Conservation (phyloP, 2,329 filamentous ascomycete genomes). For the Alternaria postmessia region DNA sequence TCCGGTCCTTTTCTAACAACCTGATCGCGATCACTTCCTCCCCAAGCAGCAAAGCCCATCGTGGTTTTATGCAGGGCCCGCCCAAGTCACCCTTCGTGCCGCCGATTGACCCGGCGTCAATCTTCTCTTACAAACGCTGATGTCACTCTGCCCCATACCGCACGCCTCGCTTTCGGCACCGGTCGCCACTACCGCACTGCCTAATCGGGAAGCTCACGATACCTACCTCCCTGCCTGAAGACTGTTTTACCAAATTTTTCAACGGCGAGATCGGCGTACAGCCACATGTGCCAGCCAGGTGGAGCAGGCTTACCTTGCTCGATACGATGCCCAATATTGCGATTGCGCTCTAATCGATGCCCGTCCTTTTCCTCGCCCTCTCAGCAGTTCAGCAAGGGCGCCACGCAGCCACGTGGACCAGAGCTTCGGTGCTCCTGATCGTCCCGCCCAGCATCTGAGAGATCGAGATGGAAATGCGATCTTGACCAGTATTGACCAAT, state of each 20-base stretch:
- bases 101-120: constrained; percentile 16
- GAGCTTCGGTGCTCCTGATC: constrained; percentile 6
- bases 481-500: constrained; percentile 8
- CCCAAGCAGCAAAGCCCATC: neutral
- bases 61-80: constrained; percentile 17
- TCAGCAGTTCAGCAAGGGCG: neutral
- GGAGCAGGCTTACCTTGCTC: neutral
- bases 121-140: constrained; percentile 10
- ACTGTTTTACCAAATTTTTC: neutral
- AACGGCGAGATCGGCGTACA: neutral
- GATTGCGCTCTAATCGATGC: neutral
- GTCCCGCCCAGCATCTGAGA: constrained; percentile 8
- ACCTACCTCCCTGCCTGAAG: neutral
- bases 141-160: constrained; percentile 6
- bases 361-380: neutral
- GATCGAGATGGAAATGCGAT: constrained; percentile 6
- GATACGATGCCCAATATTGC: neutral
- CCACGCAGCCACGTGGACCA: constrained; percentile 10
- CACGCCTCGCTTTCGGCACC: constrained; percentile 7
- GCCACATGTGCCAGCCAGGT: neutral
- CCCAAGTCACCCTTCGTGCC: constrained; percentile 10
- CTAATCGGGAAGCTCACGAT: constrained; percentile 11
- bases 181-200: neutral
- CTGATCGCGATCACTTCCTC: constrained; percentile 4
- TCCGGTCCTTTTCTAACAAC: constrained; percentile 12